phyloP scores from a whole-genome alignment of 345 rosid genomes.

The Eucalyptus guilfoylei region DNA sequence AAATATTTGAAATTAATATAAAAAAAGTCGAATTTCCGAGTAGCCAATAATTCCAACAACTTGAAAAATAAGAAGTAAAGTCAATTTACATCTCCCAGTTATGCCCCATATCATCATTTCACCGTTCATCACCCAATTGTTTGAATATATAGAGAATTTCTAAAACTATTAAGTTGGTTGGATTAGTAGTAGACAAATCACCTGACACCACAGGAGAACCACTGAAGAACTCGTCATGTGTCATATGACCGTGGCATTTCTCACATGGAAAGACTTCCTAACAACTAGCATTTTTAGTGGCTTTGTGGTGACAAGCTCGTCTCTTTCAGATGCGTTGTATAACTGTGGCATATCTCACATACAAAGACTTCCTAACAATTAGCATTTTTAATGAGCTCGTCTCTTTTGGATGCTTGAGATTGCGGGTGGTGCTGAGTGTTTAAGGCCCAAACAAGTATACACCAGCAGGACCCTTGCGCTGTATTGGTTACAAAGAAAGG shows the following conservation, averaged over 20 bases:
- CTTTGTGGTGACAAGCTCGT: rapidly evolving
- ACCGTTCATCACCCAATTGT: background rate
- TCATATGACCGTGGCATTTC: background rate
- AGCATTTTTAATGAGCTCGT: no score
- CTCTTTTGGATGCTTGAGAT: background rate
- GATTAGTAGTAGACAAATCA: background rate
- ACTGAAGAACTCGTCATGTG: rapidly evolving
- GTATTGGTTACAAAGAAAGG: background rate
- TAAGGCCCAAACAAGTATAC: background rate
- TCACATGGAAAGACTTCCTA: background rate
- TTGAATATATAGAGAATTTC: background rate
- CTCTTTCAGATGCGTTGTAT: rapidly evolving
- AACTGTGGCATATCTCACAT: no score
- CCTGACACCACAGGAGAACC: rapidly evolving
- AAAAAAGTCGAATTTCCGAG: background rate
- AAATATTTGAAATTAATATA: background rate
- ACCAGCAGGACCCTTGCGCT: background rate
- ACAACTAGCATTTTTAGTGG: background rate
- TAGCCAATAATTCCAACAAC: background rate
- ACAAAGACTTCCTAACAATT: no score
- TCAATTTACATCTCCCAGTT: background rate
- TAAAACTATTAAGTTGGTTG: background rate
- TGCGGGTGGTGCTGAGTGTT: background rate
- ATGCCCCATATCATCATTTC: background rate
- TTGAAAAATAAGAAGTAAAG: background rate